phyloP scores from a whole-genome alignment of 306 rosid genomes.

The Cercis canadensis region DNA sequence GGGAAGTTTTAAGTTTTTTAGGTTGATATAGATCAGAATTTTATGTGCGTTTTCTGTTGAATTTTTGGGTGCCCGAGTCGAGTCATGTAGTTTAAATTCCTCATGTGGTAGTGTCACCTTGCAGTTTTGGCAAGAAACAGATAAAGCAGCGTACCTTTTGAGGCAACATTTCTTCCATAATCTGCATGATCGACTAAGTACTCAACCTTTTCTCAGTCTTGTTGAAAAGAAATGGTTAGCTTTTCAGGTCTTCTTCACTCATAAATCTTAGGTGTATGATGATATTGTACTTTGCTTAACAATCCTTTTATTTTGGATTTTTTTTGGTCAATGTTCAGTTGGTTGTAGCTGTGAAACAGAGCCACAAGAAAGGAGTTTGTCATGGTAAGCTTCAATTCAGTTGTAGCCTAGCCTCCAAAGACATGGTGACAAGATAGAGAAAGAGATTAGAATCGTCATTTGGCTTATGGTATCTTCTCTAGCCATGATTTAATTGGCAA shows the following conservation, averaged over 20 bases:
- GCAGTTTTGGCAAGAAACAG: constrained; percentile 99
- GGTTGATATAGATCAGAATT: not conserved
- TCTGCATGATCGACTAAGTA: constrained; percentile 89
- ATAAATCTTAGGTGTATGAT: constrained; percentile 4
- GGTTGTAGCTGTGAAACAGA: constrained; percentile 86
- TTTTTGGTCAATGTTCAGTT: constrained; percentile 59
- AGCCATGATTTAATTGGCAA: constrained; percentile 21
- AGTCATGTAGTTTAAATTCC: constrained; percentile 33
- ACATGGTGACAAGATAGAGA: not conserved
- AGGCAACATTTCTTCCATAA: constrained; percentile 93
- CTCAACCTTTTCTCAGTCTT: constrained; percentile 85
- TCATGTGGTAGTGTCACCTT: constrained; percentile 33
- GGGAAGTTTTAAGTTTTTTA: not conserved
- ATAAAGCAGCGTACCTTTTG: constrained; percentile 91
- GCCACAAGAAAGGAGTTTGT: constrained; percentile 92
- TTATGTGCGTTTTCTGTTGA: not conserved
- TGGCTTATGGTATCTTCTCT: constrained; percentile 14
- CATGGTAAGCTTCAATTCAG: constrained; percentile 69
- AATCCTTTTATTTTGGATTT: not conserved
- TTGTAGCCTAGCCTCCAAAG: constrained; percentile 18
- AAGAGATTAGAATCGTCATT: constrained; percentile 15
- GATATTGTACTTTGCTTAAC: constrained; percentile 21
- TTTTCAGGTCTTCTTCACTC: constrained; percentile 68
- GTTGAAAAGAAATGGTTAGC: constrained; percentile 98
- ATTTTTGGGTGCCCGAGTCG: not conserved